Percentiles rank a stretch among this genome's conserved stretches.
These are phyloP conservation scores for Cupressus sempervirens DNA, from an alignment of 75 land plant genomes.

Conservation along the genomic window DNA sequence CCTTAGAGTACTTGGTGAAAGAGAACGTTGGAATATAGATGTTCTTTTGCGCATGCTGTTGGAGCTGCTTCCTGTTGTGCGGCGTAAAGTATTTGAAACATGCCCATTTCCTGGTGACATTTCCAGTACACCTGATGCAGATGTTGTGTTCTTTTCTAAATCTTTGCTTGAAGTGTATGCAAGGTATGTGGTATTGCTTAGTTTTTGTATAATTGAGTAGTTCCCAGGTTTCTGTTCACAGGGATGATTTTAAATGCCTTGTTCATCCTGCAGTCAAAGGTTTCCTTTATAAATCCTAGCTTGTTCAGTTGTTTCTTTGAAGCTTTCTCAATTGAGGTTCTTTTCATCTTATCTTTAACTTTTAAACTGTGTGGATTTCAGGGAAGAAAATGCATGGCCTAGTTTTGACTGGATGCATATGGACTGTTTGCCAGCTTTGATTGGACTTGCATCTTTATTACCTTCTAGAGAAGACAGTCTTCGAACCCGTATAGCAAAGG, in stretches of 20 bases:
- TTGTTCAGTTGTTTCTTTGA: background rate
- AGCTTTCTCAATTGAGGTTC: background rate
- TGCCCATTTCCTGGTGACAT: conserved; percentile 57
- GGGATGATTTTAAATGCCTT: background rate
- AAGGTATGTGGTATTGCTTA: conserved; percentile 36
- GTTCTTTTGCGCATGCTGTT: conserved; percentile 69
- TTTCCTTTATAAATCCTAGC: background rate
- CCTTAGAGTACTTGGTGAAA: conserved; percentile 82
- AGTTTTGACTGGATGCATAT: conserved; percentile 80
- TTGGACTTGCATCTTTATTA: conserved; percentile 72
- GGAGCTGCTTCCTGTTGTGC: conserved; percentile 71
- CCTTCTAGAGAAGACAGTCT: conserved; percentile 82
- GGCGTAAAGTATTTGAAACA: conserved; percentile 49
- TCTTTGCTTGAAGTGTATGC: conserved; percentile 66
- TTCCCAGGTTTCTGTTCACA: background rate
- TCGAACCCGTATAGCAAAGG: conserved; percentile 67
- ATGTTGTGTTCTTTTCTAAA: conserved; percentile 38
- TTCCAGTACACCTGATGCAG: conserved; percentile 20
- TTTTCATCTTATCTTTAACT: conserved; percentile 2
- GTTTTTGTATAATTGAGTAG: background rate
- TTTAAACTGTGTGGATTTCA: conserved; percentile 14
- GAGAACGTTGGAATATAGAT: conserved; percentile 95
- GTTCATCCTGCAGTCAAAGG: background rate
- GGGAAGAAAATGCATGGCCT: conserved; percentile 72
- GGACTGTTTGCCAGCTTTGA: conserved; percentile 72